These are phyloP conservation scores for Globisporangium takayamanum DNA, from an alignment of 352 stramenopile species.

Conservation along the genomic window DNA sequence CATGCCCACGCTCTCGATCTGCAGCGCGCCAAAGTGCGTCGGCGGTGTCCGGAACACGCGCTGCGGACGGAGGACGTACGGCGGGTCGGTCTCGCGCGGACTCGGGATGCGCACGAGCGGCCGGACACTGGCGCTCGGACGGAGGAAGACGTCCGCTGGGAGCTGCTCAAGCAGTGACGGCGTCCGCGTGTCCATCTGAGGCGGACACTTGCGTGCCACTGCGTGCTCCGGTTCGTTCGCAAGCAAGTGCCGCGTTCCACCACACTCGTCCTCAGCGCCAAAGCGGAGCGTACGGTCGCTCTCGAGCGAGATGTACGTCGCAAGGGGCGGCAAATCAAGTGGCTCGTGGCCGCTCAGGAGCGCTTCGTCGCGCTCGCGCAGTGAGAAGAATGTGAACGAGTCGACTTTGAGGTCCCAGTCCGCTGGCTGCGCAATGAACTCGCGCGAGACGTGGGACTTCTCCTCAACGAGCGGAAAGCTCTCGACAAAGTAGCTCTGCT, in stretches of 20 bases:
- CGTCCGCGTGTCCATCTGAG: slow-evolving; percentile 8
- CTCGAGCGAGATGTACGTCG: slow-evolving; percentile 59
- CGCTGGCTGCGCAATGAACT: slow-evolving; percentile 28
- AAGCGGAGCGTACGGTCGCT: slow-evolving; percentile 24
- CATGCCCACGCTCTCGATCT: slow-evolving; percentile 34
- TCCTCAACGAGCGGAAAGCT: slow-evolving; percentile 64
- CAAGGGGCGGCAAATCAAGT: slow-evolving; percentile 42
- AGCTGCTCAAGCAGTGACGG: slow-evolving; percentile 39
- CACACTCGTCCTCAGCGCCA: slow-evolving; percentile 46
- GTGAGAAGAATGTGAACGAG: slow-evolving; percentile 50
- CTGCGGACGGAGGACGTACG: slow-evolving; percentile 39
- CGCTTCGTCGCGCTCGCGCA: slow-evolving; percentile 60
- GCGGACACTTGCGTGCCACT: background rate
- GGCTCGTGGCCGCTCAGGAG: slow-evolving; percentile 57
- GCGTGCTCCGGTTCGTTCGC: too few species aligned
- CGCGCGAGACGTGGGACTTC: slow-evolving; percentile 29
- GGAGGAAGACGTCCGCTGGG: slow-evolving; percentile 39
- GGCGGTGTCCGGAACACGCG: slow-evolving; percentile 37
- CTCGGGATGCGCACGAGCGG: slow-evolving; percentile 32
- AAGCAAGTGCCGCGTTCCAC: slow-evolving; percentile 1
- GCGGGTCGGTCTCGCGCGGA: slow-evolving; percentile 41
- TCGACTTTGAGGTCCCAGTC: slow-evolving; percentile 47
- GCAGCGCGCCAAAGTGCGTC: slow-evolving; percentile 27
- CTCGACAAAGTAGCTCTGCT: slow-evolving; percentile 24
- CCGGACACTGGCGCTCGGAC: slow-evolving; percentile 40